These are phyloP conservation scores for Botryotinia calthae DNA, from an alignment of 2,329 filamentous ascomycete species.

Conservation along the genomic window DNA sequence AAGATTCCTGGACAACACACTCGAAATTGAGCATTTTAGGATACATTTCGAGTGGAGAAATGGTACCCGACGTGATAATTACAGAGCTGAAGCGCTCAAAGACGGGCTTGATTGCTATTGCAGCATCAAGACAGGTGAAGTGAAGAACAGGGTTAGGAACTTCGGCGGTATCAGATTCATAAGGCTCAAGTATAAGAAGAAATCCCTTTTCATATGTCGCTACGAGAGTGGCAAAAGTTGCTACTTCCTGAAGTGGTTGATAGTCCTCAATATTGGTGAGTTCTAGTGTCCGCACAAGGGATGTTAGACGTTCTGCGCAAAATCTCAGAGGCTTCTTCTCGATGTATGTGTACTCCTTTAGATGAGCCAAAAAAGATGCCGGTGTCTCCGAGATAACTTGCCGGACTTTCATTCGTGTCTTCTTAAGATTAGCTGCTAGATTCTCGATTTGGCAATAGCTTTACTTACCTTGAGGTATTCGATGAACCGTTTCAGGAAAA, in stretches of 20 bases:
- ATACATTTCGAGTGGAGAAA: constrained; percentile 97
- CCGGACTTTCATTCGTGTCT: constrained; percentile 96
- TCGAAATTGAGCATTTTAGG: constrained; percentile 96
- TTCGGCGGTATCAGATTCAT: constrained; percentile 90
- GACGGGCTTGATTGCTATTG: constrained; percentile 96
- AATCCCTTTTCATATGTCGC: constrained; percentile 98
- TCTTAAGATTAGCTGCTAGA: constrained; percentile 24
- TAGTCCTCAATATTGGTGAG: constrained; percentile 98
- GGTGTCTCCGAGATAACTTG: constrained; percentile 98
- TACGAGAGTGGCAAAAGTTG: constrained; percentile 92
- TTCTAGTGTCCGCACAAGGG: constrained; percentile 89
- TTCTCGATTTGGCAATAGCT: not conserved
- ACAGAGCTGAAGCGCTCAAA: constrained; percentile 98
- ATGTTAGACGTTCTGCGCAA: constrained; percentile 91
- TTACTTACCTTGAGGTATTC: constrained; percentile 77
- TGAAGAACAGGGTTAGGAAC: constrained; percentile 97
- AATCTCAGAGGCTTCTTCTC: constrained; percentile 93
- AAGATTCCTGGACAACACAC: constrained; percentile 93
- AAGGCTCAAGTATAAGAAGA: constrained; percentile 92
- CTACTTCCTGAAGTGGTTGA: constrained; percentile 93
- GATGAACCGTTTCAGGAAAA: constrained; percentile 93
- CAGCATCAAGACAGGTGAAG: constrained; percentile 93
- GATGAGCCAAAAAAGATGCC: constrained; percentile 84
- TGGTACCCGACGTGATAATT: constrained; percentile 96
- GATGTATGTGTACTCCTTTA: constrained; percentile 96